Conservation (phyloP, 345 rosid species). For the Acer campestre region DNA sequence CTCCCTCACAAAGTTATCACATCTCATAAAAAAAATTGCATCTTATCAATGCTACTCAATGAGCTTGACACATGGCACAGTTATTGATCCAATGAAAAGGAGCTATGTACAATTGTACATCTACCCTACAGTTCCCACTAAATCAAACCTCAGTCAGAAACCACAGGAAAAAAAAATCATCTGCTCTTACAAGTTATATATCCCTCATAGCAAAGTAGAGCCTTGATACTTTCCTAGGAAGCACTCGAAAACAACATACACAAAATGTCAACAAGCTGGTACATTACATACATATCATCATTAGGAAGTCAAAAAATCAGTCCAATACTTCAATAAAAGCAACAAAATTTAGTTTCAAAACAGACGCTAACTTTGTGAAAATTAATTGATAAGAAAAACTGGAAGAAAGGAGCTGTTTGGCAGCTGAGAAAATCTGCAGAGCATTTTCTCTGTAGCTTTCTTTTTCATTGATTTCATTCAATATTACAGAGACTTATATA, state of each 20-base stretch:
- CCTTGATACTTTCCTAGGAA: conserved; percentile 71
- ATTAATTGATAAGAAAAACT: no score
- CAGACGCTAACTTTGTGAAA: no score
- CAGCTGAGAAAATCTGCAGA: no score
- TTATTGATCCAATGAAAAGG: background rate
- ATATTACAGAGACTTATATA: no score
- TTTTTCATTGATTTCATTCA: no score
- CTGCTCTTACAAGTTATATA: background rate
- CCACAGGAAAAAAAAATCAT: background rate
- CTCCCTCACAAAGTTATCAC: background rate
- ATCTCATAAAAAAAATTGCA: background rate
- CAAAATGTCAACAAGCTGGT: background rate
- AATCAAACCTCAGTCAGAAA: background rate
- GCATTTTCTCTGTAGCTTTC: no score
- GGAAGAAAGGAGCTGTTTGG: no score
- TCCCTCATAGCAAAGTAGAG: conserved; percentile 82
- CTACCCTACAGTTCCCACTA: background rate
- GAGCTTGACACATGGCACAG: background rate
- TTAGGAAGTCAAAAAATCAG: background rate
- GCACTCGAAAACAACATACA: conserved; percentile 14
- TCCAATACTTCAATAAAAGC: background rate
- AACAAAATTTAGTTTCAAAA: background rate
- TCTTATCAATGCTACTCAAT: background rate
- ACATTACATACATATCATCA: background rate
- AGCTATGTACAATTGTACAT: background rate